Conservation (phyloP, 768 basidiomycete species). For the Leccinellum luteum region DNA sequence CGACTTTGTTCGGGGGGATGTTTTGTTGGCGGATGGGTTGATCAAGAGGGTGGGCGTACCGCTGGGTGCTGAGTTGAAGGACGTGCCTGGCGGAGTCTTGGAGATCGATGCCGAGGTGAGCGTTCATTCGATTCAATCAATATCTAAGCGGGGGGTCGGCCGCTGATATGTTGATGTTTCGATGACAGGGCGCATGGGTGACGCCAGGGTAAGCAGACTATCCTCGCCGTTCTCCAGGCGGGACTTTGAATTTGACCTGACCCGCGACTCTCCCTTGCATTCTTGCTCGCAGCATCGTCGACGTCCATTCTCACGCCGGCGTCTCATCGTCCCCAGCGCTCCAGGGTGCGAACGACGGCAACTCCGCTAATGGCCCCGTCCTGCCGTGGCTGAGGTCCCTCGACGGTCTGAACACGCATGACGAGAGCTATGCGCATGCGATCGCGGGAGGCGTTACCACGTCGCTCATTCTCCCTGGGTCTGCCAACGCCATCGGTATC, state of each 20-base stretch:
- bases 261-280: background rate
- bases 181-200: conserved; percentile 57
- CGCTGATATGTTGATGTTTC: background rate
- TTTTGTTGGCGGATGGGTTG: conserved; percentile 64
- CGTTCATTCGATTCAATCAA: background rate
- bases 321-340: conserved; percentile 39
- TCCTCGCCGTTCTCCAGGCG: background rate
- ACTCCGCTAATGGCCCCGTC: conserved; percentile 44
- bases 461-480: conserved; percentile 72
- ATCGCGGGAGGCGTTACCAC: conserved; percentile 75
- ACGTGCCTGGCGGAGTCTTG: conserved; percentile 17
- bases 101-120: conserved; percentile 43
- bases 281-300: conserved; percentile 39
- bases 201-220: conserved; percentile 41
- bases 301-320: conserved; percentile 59
- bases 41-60: conserved; percentile 50
- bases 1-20: conserved; percentile 55
- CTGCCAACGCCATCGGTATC: conserved; percentile 56
- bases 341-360: conserved; percentile 48
- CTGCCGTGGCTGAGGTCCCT: conserved; percentile 66
- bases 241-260: background rate
- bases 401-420: conserved; percentile 76
- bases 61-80: background rate
- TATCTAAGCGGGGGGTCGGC: background rate
- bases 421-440: conserved; percentile 53